Percentiles rank a stretch among this genome's conserved stretches.
phyloP scores from a whole-genome alignment of 1,284 basidiomycete genomes.

The Erythrobasidium hasegawianum region DNA sequence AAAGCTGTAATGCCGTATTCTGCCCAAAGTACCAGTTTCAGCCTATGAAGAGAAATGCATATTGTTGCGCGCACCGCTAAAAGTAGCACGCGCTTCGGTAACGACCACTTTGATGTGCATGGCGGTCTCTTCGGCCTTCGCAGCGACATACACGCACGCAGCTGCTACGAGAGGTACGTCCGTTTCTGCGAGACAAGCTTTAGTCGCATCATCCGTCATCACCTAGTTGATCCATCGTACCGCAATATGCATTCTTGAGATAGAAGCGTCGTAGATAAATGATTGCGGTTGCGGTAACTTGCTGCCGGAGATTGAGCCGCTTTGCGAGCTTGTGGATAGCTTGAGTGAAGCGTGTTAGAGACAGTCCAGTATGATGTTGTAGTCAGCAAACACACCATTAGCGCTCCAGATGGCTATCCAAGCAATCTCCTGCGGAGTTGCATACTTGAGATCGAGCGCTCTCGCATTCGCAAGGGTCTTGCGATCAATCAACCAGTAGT shows the following conservation, averaged over 20 bases:
- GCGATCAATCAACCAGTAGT: conserved; percentile 83
- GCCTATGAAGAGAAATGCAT: no score
- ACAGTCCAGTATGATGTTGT: no score
- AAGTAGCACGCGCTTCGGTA: conserved; percentile 72
- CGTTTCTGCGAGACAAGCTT: conserved; percentile 57
- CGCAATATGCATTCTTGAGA: conserved; percentile 81
- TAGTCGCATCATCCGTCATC: not conserved
- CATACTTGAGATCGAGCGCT: conserved; percentile 68
- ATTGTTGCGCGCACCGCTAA: conserved; percentile 64
- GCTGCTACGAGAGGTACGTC: conserved; percentile 89
- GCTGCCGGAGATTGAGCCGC: conserved; percentile 74
- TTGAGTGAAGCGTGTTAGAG: no score
- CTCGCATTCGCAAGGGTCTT: conserved; percentile 67
- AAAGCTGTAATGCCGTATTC: conserved; percentile 63
- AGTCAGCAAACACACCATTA: no score
- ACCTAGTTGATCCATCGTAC: conserved; percentile 16
- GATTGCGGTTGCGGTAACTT: conserved; percentile 85
- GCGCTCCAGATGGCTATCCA: conserved; percentile 81
- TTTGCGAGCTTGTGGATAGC: conserved; percentile 84
- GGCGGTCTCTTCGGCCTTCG: conserved; percentile 93
- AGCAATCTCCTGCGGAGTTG: conserved; percentile 68
- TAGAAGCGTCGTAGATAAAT: conserved; percentile 95
- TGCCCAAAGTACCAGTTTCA: no score
- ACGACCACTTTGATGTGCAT: conserved; percentile 90
- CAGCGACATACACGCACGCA: conserved; percentile 90